Evolutionary conservation across 768 basidiomycete species (phyloP).

Genomic region (Amanita thiersii): DNA sequence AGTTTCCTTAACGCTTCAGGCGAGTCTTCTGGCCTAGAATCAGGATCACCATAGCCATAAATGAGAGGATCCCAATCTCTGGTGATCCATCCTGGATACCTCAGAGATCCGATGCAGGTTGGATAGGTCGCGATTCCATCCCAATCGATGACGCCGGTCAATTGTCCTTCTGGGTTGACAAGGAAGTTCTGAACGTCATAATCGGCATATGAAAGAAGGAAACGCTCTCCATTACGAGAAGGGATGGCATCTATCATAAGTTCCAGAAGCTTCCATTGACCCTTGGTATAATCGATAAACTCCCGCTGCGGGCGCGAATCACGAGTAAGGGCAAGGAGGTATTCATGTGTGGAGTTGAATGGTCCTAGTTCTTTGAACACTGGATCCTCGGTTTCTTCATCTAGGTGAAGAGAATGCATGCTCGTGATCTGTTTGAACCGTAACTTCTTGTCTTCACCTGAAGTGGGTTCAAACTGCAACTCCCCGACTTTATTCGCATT

Average conservation of each 20-base stretch:
- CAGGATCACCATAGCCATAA: no score
- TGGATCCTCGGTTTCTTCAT: not conserved
- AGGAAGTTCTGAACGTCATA: slow-evolving; percentile 19
- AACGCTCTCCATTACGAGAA: slow-evolving; percentile 17
- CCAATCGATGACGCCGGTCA: slow-evolving; percentile 21
- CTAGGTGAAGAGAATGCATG: not conserved
- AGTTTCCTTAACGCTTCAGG: no score
- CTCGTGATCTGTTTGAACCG: not conserved
- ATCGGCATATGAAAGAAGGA: slow-evolving; percentile 17
- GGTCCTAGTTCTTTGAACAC: not conserved
- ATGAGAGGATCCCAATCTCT: slow-evolving; percentile 17
- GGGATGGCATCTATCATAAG: no score
- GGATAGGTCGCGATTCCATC: slow-evolving; percentile 14
- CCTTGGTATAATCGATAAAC: no score
- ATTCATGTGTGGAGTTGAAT: slow-evolving; percentile 7
- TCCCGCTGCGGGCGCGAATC: not conserved
- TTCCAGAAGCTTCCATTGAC: no score
- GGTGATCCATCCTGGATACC: slow-evolving; percentile 20
- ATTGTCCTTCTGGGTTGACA: slow-evolving; percentile 15
- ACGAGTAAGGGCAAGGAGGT: slow-evolving; percentile 3
- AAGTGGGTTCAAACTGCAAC: no score
- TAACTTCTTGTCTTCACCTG: not conserved
- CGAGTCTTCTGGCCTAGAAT: no score
- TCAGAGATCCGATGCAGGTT: slow-evolving; percentile 15
- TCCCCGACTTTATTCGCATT: slow-evolving; percentile 1